Base-by-base conservation (phyloP, 345 rosid genomes). In the Fremontodendron californicum region DNA sequence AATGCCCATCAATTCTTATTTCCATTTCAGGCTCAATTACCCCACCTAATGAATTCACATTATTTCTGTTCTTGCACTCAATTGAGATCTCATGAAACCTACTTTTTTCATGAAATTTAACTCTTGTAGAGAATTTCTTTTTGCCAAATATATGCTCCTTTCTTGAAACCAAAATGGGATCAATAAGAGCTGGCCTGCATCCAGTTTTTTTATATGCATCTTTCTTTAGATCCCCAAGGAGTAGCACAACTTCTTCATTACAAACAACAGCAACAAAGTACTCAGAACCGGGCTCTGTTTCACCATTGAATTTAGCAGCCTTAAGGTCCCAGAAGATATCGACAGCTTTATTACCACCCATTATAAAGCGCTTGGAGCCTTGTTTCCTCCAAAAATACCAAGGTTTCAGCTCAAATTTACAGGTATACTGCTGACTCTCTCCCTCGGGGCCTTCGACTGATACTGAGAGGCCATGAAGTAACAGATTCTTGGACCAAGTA, bases 371-470 rank as follows among this genome's bases (percentile, higher is more conserved):
- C 74, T 87, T 91, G 39, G 86, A 85, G 0, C 96, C 96, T 62
- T 91, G 92, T 80, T 88, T 91, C 78, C 93, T 85, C 96, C 96
- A 88, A 55, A 90, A 90, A 78, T 88, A 88, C 92, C 90, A 91
- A 0, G 92, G 91, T 86, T 91, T 91, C 46, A 90, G 85, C 90
- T 87, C 96, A 58, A 91, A 87, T 62, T 86, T 91, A 85, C 90
- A 90, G 73, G 82, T 86, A 61, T 82, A 80, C 46, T 88, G 89
- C 46, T 88, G 89, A 37, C 52, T 73, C 39, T 84, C 92, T 29
- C 88, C 89, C 33, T 85, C 81, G 11, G 80, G 77, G 25, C 87
- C 88, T 77, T 85, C 86, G 3, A 91, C 81, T 25, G 92, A 88
- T 15, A 89, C 87, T 0, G 90, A 86, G 15, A 89, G 87, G 40